phyloP scores from a whole-genome alignment of 2,329 filamentous ascomycete genomes.

The Alternaria brassicicola region DNA sequence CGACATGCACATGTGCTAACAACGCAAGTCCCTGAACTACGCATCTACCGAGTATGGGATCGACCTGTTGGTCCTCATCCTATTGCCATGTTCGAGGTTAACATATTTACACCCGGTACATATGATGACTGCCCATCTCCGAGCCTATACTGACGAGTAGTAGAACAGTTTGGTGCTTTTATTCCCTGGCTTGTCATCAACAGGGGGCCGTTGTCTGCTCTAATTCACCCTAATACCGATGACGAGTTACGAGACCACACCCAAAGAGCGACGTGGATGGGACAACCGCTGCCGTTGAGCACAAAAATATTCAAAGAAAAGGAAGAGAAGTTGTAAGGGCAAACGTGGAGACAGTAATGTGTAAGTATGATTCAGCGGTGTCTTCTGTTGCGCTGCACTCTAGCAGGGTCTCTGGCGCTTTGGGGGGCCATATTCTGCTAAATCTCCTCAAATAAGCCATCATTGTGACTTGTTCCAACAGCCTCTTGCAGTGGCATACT shows the following conservation, averaged over 20 bases:
- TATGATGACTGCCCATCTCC: not conserved
- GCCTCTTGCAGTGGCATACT: not conserved
- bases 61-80: slow-evolving; percentile 81
- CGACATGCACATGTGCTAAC: slow-evolving; percentile 5
- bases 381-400: not conserved
- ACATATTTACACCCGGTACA: slow-evolving; percentile 72
- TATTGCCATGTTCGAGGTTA: slow-evolving; percentile 90
- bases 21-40: slow-evolving; percentile 78
- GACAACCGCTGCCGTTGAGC: slow-evolving; percentile 68
- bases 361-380: not conserved
- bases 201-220: slow-evolving; percentile 76
- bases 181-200: slow-evolving; percentile 84
- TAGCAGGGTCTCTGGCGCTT: not conserved
- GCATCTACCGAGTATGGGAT: slow-evolving; percentile 81
- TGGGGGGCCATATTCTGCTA: not conserved
- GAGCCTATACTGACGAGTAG: not conserved
- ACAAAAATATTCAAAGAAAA: slow-evolving; percentile 55
- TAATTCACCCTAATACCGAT: slow-evolving; percentile 85
- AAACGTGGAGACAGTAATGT: not conserved
- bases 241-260: slow-evolving; percentile 68
- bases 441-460: not conserved
- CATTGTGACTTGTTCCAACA: not conserved
- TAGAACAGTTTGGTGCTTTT: slow-evolving; percentile 84
- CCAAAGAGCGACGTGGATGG: slow-evolving; percentile 75
- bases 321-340: not conserved